These are phyloP conservation scores for Colletotrichum sp. DNA, from an alignment of 2,329 filamentous ascomycete genomes.

Conservation along the genomic window DNA sequence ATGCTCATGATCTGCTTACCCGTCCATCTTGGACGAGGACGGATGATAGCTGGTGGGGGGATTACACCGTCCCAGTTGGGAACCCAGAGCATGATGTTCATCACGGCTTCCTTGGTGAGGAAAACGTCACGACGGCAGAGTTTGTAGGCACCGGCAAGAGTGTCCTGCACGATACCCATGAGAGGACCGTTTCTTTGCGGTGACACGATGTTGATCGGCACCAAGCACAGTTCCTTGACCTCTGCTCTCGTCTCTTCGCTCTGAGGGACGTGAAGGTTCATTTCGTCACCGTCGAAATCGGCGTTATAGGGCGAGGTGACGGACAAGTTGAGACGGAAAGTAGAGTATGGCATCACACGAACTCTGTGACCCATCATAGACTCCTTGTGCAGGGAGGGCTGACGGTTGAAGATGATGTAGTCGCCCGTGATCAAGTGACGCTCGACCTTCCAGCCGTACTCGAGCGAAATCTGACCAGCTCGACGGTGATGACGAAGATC, in stretches of 20 bases:
- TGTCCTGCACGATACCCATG: slow-evolving; percentile 99
- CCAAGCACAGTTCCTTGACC: slow-evolving; percentile 92
- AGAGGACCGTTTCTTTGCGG: slow-evolving; percentile 95
- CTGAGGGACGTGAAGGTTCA: slow-evolving; percentile 99
- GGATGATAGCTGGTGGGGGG: slow-evolving; percentile 90
- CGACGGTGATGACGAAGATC: slow-evolving; percentile 93
- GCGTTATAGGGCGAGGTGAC: slow-evolving; percentile 99
- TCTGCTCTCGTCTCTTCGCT: slow-evolving; percentile 96
- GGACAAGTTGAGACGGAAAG: slow-evolving; percentile 95
- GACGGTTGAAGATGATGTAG: slow-evolving; percentile 99
- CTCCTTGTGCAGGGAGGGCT: slow-evolving; percentile 98
- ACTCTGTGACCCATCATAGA: slow-evolving; percentile 99
- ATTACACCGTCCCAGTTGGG: slow-evolving; percentile 97
- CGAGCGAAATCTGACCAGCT: slow-evolving; percentile 82
- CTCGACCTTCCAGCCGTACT: slow-evolving; percentile 99
- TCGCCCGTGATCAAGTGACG: slow-evolving; percentile 95
- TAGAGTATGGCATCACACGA: slow-evolving; percentile 98
- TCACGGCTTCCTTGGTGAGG: slow-evolving; percentile 86
- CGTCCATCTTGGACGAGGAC: slow-evolving; percentile 92
- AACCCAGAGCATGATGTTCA: slow-evolving; percentile 98
- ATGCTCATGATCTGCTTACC: slow-evolving; percentile 98
- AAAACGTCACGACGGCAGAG: slow-evolving; percentile 93
- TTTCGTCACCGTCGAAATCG: slow-evolving; percentile 99
- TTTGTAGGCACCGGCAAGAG: slow-evolving; percentile 95
- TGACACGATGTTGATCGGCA: slow-evolving; percentile 98